Base-by-base conservation (phyloP, 2,329 filamentous ascomycete genomes). In the Penicillium palitans region DNA sequence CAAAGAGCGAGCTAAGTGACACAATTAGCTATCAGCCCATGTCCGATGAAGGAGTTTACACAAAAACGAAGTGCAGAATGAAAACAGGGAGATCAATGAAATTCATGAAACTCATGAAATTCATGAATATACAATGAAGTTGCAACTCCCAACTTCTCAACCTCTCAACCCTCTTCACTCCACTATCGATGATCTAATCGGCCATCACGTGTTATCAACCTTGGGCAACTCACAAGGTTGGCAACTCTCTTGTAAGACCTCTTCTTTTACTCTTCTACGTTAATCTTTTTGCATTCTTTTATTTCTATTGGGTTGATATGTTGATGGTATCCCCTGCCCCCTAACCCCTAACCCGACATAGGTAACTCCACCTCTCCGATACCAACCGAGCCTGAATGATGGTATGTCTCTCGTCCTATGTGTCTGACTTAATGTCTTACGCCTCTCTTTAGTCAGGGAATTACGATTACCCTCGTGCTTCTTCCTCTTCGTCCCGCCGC, bases 391-490 rank as follows among this genome's bases (percentile, higher is more conserved):
- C 58, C 53, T 49, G 54, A 60, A 65, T 49, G n/a, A 67, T 67
- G 65, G 65, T 67, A 62, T 57, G 65, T 63, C 56, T 62, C 51
- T 61, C 52, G 48, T 61, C 47, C 39, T 17, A 57, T 48, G 41
- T 24, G 49, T 49, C 58, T 37, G 31, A 21, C 50, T 40, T 40
- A 33, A 55, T 55, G 48, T 64, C 44, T 49, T 40, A 51, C 44
- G 50, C 49, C 54, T 50, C 17, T 51, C 37, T 62, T 24, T 63
- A 80, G 78, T 76, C 78, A 58, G 74, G 73, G 51, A 78, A 76
- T 57, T 74, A 77, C 70, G 75, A 77, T 65, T 72, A 74, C 60
- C 75, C 76, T 53, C 73, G 74, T 53, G 75, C 74, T 52, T 75
- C 74, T 55, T 61, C 75, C 51, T 75, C 75, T 56, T 75, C 74